Evolutionary conservation across 2,329 filamentous ascomycete species (phyloP).

Genomic region (Aspergillus ustus): DNA sequence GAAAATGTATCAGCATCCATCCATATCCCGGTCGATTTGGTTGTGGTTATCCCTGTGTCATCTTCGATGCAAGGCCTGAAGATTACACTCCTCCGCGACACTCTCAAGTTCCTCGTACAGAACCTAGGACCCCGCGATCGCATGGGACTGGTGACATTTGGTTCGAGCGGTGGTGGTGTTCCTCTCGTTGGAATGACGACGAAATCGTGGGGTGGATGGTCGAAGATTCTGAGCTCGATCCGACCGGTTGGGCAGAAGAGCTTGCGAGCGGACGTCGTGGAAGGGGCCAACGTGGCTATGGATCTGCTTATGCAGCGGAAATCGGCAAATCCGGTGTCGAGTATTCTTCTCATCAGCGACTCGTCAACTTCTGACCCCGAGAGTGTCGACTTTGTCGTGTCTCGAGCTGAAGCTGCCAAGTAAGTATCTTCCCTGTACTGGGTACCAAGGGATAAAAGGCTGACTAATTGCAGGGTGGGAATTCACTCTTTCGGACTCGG

Average conservation of each 20-base stretch:
- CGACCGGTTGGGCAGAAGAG: slow-evolving; percentile 96
- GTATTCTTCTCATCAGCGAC: slow-evolving; percentile 95
- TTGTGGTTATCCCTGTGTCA: slow-evolving; percentile 95
- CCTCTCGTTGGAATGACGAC: slow-evolving; percentile 98
- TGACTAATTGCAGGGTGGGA: slow-evolving; percentile 66
- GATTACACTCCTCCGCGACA: slow-evolving; percentile 90
- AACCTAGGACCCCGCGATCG: slow-evolving; percentile 90
- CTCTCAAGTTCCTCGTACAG: slow-evolving; percentile 87
- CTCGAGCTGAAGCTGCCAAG: slow-evolving; percentile 95
- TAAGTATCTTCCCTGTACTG: slow-evolving; percentile 51
- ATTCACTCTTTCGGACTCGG: slow-evolving; percentile 97
- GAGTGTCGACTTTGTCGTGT: slow-evolving; percentile 97
- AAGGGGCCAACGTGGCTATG: slow-evolving; percentile 98
- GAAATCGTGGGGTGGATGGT: slow-evolving; percentile 91
- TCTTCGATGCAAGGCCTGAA: slow-evolving; percentile 99
- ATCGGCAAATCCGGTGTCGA: slow-evolving; percentile 91
- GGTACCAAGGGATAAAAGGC: slow-evolving; percentile 17
- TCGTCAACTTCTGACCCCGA: slow-evolving; percentile 93
- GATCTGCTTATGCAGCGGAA: slow-evolving; percentile 97
- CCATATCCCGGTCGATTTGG: slow-evolving; percentile 92
- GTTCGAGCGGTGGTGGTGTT: slow-evolving; percentile 89
- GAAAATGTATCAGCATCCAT: slow-evolving; percentile 65
- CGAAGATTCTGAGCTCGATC: slow-evolving; percentile 82
- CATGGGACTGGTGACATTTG: slow-evolving; percentile 97
- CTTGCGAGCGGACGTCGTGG: slow-evolving; percentile 92